Evolutionary conservation across 805 yeast species (phyloP), one percentile per base, ranked within the genome.

Genomic region (Schizosaccharomyces osmophilus): DNA sequence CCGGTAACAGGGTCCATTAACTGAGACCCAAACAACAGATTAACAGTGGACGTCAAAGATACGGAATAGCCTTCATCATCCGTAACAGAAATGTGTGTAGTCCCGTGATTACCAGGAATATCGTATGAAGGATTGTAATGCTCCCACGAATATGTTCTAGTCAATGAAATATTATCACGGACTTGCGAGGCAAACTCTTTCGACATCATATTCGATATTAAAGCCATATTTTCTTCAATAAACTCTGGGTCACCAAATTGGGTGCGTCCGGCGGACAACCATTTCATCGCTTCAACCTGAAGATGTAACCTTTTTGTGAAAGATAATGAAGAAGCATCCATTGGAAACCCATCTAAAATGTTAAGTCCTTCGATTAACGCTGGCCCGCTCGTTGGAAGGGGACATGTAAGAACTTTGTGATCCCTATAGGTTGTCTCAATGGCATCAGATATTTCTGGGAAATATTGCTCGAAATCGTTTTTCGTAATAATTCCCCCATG

Each of bases 221-320:
- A 72, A 2, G 68, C 64, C 3, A 71, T 70, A 43, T 73, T 67
- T 8, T 65, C 63, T 19, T 19, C 5, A 24, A 69, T 63, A 8
- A 64, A 71, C 0, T 63, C 63, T 51, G 71, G 82, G 67, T 87
- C 96, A 0, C 97, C 97, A 29, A 90, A 75, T 66, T 87, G 79
- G 19, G 89, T 80, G 64, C 97, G 77, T 0, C 84, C 90, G 11
- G 90, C 78, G 0, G 88, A 86, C 79, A 87, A 78, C 95, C 96
- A 90, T 71, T 90, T 90, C 95, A 90, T 87, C 2, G 85, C 73
- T 71, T 90, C 98, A 11, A 87, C 75, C 31, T 69, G 68, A 51
- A 70, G 73, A 6, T 57, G 60, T 19, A 41, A 22, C 4, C 60
- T n/a, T n/a, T 57, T 36, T n/a, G 26, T n/a, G 19, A 36, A 41